A percentile compares a stretch with the other conserved stretches of the same genome.
phyloP scores from a whole-genome alignment of 2,329 filamentous ascomycete genomes.

The Cladosporium halotolerans region DNA sequence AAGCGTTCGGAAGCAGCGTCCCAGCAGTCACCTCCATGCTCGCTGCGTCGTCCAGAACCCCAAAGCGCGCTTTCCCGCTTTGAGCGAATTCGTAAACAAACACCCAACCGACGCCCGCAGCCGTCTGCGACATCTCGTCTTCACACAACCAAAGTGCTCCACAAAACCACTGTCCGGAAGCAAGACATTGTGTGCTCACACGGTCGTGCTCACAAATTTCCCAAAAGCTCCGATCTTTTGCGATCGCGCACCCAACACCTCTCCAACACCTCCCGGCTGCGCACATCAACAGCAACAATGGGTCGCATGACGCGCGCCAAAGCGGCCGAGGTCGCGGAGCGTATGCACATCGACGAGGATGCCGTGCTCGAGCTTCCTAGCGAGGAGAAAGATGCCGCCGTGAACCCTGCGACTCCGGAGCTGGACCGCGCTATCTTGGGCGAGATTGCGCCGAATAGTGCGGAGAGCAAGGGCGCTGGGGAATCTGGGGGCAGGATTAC shows the following conservation, averaged over 20 bases:
- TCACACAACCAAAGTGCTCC: background rate
- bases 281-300: slow-evolving; percentile 14
- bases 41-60: background rate
- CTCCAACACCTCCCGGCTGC: background rate
- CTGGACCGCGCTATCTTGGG: slow-evolving; percentile 33
- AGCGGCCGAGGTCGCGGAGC: slow-evolving; percentile 34
- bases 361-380: slow-evolving; percentile 27
- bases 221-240: background rate
- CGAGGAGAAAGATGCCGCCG: background rate
- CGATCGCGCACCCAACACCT: background rate
- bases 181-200: background rate
- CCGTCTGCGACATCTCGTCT: background rate
- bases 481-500: slow-evolving; percentile 20
- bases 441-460: slow-evolving; percentile 36
- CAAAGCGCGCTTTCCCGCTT: background rate
- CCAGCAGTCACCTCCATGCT: too few relatives aligned
- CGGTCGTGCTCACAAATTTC: background rate
- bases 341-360: slow-evolving; percentile 32
- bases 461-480: slow-evolving; percentile 13
- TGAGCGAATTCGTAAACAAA: background rate
- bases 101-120: background rate
- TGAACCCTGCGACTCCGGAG: slow-evolving; percentile 9
- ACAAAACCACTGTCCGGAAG: background rate
- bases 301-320: slow-evolving; percentile 39
- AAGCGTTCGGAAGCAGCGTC: too few relatives aligned